phyloP scores from a whole-genome alignment of 2,329 filamentous ascomycete genomes.

The Aschersonia sp. region DNA sequence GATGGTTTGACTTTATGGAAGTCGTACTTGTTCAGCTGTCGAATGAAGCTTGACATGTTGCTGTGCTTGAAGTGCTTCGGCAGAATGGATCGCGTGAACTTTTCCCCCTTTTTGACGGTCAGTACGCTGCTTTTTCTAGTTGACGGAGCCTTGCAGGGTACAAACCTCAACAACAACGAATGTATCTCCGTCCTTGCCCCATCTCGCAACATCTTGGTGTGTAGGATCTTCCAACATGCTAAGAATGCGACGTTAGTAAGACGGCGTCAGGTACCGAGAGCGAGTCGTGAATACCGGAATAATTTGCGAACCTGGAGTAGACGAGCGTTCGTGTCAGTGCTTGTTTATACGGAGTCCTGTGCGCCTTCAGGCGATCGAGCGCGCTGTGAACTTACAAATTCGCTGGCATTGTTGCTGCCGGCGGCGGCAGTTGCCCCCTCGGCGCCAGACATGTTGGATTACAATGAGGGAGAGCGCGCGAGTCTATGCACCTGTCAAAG shows the following conservation, averaged over 20 bases:
- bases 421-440: constrained; percentile 18
- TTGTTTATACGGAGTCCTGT: not conserved
- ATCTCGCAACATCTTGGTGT: constrained; percentile 84
- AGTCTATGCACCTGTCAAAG: not conserved
- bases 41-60: constrained; percentile 94
- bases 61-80: constrained; percentile 99
- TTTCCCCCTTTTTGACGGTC: constrained; percentile 57
- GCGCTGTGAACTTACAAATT: constrained; percentile 58
- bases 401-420: constrained; percentile 70
- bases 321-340: not conserved
- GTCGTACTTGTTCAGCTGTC: constrained; percentile 92
- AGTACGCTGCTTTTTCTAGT: no score
- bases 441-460: constrained; percentile 17
- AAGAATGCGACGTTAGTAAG: constrained; percentile 6
- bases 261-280: not conserved
- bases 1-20: constrained; percentile 82
- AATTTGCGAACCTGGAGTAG: constrained; percentile 74
- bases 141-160: not conserved
- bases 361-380: not conserved
- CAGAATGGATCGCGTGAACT: constrained; percentile 92
- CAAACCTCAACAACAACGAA: constrained; percentile 90
- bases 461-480: not conserved
- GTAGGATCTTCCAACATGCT: constrained; percentile 87
- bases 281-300: constrained; percentile 58
- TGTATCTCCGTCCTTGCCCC: constrained; percentile 88